These are phyloP conservation scores for Porcisia deanei DNA, from an alignment of 208 protist species.

Conservation along the genomic window DNA sequence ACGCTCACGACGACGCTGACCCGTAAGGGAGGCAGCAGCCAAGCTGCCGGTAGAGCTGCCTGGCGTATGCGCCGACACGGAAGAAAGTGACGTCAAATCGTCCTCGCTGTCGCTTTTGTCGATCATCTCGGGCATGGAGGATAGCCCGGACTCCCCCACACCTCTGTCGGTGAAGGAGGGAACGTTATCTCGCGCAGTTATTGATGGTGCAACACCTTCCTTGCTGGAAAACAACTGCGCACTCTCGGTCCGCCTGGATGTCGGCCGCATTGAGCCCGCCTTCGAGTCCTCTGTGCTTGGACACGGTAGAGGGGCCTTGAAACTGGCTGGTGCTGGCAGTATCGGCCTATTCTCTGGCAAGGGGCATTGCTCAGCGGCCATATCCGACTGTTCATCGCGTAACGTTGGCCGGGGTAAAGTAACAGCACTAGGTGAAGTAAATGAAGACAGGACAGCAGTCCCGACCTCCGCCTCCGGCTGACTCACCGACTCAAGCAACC, in stretches of 20 bases:
- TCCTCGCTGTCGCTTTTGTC: neutral
- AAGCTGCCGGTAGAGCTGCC: neutral
- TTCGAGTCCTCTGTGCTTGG: neutral
- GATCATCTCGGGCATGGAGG: constrained; percentile 3
- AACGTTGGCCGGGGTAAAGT: constrained; percentile 4
- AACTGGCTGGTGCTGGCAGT: neutral
- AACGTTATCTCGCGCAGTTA: neutral
- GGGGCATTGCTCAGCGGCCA: neutral
- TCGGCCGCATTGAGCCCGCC: neutral
- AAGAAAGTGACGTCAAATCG: neutral
- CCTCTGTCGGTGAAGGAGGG: neutral
- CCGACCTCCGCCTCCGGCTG: neutral
- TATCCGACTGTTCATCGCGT: constrained; percentile 6
- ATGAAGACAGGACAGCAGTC: neutral
- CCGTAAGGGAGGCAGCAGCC: neutral
- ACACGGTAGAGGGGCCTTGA: neutral
- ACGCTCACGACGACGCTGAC: neutral
- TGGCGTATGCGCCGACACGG: neutral
- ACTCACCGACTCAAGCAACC: constrained; percentile 25
- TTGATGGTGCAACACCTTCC: neutral
- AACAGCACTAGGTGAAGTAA: neutral
- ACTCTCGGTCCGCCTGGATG: neutral
- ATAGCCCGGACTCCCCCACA: neutral
- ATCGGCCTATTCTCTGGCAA: neutral
- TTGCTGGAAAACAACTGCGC: neutral